Evolutionary conservation across 441 rosid genomes (phyloP), one percentile per base, ranked within the genome.

Genomic region (Bocquillonia castaneifolia): DNA sequence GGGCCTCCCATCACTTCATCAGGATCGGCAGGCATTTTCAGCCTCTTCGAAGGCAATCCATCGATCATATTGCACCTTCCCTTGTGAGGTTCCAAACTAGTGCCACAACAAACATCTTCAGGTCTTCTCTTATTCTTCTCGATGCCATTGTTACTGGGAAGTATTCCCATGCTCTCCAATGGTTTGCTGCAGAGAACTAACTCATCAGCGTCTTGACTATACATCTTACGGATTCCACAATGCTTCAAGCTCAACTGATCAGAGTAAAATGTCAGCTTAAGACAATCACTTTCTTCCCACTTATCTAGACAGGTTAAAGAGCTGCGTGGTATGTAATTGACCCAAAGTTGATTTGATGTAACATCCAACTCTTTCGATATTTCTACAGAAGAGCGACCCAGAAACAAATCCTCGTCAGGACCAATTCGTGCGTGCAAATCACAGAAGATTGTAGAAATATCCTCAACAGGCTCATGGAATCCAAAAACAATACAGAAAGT

Each of bases 281-380:
- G 29, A 4, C 25, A 36, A 32, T 32, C 42, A 71, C 36, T 45
- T 15, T 4, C 59, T 44, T 63, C 63, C 56, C 63, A 53, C 74
- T 62, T 42, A 63, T 42, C 47, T 29, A 31, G 44, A 31, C 63
- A 4, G 3, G 15, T 71, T 45, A 63, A 17, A 37, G 68, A 70
- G 61, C 62, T 70, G 0, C 55, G 51, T 4, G 67, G 67, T 48
- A 69, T 70, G 55, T 53, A 70, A 34, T 55, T 70, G 56, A 70
- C 44, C 68, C 62, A 63, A 17, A 70, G 44, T 54, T 60, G 52
- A n/a, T 51, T 18, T 1, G 60, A 20, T 6, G 22, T 1, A 44
- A 0, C n/a, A 32, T 55, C 20, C 37, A 28, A 29, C 6, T 70
- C 68, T 1, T 26, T 36, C 0, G 73, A 34, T 6, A 70, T 29